These are phyloP conservation scores for Hamamelis virginiana DNA, from an alignment of 164 flowering plant species.

Conservation along the genomic window DNA sequence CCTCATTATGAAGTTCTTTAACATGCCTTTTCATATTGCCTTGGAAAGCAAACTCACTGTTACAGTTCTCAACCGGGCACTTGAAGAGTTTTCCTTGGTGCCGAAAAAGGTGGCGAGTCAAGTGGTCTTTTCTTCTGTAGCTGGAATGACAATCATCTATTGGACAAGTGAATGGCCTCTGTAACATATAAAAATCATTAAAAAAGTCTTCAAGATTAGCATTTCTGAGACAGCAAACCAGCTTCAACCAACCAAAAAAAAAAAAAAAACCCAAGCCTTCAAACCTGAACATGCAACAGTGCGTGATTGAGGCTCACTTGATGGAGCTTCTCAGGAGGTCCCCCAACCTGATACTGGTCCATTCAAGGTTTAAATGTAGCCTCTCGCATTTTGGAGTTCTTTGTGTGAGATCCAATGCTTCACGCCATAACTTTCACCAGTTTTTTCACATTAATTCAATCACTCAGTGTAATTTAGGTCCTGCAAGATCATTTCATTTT, in stretches of 20 bases:
- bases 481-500: conserved; percentile 37
- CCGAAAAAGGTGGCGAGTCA: conserved; percentile 66
- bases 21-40: conserved; percentile 71
- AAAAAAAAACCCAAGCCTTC: conserved; percentile 12
- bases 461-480: conserved; percentile 10
- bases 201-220: not conserved
- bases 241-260: not conserved
- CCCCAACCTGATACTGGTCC: conserved; percentile 99
- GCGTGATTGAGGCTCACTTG: conserved; percentile 90
- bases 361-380: conserved; percentile 53
- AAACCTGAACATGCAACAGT: conserved; percentile 42
- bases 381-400: conserved; percentile 94
- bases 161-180: conserved; percentile 80
- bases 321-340: conserved; percentile 99
- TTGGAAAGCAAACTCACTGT: conserved; percentile 43
- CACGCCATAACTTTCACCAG: conserved; percentile 41
- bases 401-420: conserved; percentile 92
- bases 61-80: conserved; percentile 66
- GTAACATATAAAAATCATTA: conserved; percentile 11
- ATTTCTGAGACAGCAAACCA: not conserved
- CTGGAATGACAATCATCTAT: conserved; percentile 70
- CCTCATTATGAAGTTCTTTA: conserved; percentile 54
- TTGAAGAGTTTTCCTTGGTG: conserved; percentile 71
- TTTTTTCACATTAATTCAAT: conserved; percentile 10
- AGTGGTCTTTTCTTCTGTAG: conserved; percentile 86